Base-by-base conservation (phyloP, 176 grass and related monocot genomes). In the Aegilops bicornis region DNA sequence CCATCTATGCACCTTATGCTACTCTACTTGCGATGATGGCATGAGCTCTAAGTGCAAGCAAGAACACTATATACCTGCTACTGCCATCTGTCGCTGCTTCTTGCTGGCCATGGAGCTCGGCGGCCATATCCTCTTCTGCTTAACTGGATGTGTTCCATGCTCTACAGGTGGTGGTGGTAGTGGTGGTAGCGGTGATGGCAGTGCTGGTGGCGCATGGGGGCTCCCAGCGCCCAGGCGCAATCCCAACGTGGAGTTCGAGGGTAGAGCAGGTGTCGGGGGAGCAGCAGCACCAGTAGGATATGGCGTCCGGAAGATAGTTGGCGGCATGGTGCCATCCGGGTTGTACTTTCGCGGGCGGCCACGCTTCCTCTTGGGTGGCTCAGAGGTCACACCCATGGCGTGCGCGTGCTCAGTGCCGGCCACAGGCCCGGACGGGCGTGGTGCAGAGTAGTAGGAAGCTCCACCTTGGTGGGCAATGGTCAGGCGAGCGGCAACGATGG, bases 271-370 rank as follows among this genome's bases (percentile, higher is more conserved):
- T 64, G 61, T 4, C 9, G 4, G 61, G 10, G 23, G 3, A 65
- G 63, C 19, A 22, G 19, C 54, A 0, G 13, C 25, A 11, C 37
- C 22, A 54, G 39, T 22, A 19, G 74, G 59, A 31, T 35, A 67
- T 40, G 84, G 62, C 4, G 77, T 10, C 17, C 81, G 66, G 9
- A 66, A 13, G 78, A 77, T n/a, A 42, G 75, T 79, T 17, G 90
- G 82, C 15, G 90, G 68, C 88, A 84, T 6, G 61, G 47, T 36
- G 62, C 85, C 48, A 7, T 89, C 79, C 10, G 76, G 76, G 47
- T 50, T 68, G 65, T 88, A 90, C 85, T 92, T 94, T 66, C 92
- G 85, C 50, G 89, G 92, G 42, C 87, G 89, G 36, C 92, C 92
- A 47, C 89, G 87, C 87, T 86, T 90, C 79, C 85, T 85, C 84